Base-by-base conservation (phyloP, 2,329 filamentous ascomycete species). In the Alternaria consortialis region DNA sequence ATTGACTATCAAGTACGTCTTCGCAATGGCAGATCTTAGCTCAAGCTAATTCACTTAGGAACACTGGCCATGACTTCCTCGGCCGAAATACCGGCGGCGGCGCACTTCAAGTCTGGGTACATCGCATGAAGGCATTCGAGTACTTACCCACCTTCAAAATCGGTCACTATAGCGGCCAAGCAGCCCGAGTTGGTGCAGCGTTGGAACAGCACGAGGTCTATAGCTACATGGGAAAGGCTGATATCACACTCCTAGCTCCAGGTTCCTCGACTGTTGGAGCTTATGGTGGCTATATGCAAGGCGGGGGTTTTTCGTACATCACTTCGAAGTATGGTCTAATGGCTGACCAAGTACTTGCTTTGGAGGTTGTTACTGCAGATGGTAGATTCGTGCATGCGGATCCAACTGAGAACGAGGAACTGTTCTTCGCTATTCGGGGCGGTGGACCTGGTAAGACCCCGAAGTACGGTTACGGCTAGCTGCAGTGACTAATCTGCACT, bases 291-390 rank as follows among this genome's bases (percentile, higher is more conserved):
- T 80, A 66, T 61, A 74, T 77, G 60, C 73, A 74, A 29, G 85
- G 84, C 3, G 86, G 84, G 17, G 86, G 86, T 0, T 84, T 87
- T 72, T 83, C 81, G 15, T 66, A 67, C 15, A 82, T 84, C 8
- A 81, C 81, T 3, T 79, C 79, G 31, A 75, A 81, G 47, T 82
- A 82, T 63, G 74, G 71, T 6, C 59, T 75, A 4, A 70, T 70
- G 62, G 66, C 70, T 11, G 72, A 75, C 42, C 69, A 75, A 40
- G 60, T 77, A 0, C 64, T 77, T 6, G 58, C 68, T 12, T 29
- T 72, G 7, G 66, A 74, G 48, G 56, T 75, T 11, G 69, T 73
- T 2, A 70, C 71, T 5, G 69, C 73, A 0, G 69, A 73, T 51
- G 73, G 74, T 11, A 63, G 47, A 29, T 71, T 74, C 50, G 56